Evolutionary conservation across 805 yeast genomes (phyloP), one percentile per base, ranked within the genome.

Genomic region (Candida boleticola): DNA sequence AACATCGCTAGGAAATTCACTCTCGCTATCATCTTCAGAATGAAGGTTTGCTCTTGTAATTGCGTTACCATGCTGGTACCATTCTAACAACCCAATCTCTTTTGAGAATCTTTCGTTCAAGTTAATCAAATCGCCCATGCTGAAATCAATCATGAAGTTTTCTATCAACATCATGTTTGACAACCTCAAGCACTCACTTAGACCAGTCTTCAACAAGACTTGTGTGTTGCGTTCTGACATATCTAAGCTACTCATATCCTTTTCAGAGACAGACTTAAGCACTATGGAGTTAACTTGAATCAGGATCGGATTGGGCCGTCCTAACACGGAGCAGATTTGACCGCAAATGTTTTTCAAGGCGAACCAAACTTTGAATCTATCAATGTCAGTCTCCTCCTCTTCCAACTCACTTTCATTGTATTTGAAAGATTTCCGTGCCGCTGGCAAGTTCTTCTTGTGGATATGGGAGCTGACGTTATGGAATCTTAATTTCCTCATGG

Each of bases 261-360:
- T 39, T 11, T 53, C 47, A 20, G 49, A 39, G 5, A 55, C 42
- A 22, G 60, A 47, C 41, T 57, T 55, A 36, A 62, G 47, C 5
- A 66, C 58, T 3, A 52, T 46, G 16, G 58, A 57, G 43, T 61
- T 60, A 10, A 67, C 66, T 47, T 66, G 73, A 25, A 68, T 55
- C 1, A 78, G 70, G 7, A 77, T 76, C 1, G 82, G 82, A 46
- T 75, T 76, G 3, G 81, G 81, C 47, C 81, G 60, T 6, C 81
- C 80, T 20, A 76, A 58, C 13, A 75, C 71, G 0, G 79, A 72
- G 50, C 80, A 75, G 16, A 74, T 50, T 27, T 74, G 75, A 1
- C 77, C 74, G n/a, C 72, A 61, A 20, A 73, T 58, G 44, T 71
- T 66, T 46, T 73, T 71, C 41, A 76, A 62, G 2, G 76, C 76